Percentiles rank a stretch among this genome's conserved stretches.
Conservation (phyloP, 257 asterid genomes). For the Nicotiana paniculata region DNA sequence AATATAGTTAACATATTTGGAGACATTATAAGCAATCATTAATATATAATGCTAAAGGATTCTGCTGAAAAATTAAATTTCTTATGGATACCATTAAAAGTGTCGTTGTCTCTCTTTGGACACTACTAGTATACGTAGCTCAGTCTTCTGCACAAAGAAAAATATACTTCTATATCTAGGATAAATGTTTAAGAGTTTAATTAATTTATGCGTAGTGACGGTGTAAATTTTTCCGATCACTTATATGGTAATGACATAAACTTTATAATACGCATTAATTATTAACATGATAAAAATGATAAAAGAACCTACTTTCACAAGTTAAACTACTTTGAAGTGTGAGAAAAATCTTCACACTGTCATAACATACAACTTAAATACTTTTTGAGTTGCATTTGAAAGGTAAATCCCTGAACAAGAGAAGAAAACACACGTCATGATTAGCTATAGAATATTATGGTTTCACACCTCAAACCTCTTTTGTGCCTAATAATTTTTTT, state of each 20-base stretch:
- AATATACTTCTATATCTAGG: neutral
- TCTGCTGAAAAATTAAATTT: neutral
- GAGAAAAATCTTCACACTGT: too few species aligned
- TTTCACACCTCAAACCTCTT: neutral
- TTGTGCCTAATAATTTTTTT: neutral
- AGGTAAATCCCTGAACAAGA: neutral
- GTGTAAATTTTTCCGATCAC: too few species aligned
- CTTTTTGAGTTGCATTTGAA: neutral
- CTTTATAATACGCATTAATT: too few species aligned
- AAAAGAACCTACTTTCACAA: too few species aligned
- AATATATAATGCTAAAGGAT: neutral
- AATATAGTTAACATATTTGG: neutral
- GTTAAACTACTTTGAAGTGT: too few species aligned
- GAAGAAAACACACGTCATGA: neutral
- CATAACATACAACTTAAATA: too few species aligned
- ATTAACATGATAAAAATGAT: too few species aligned
- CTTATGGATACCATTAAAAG: neutral
- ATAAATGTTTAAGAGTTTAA: neutral
- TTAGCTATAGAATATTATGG: neutral
- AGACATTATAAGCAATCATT: neutral
- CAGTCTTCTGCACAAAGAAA: too few species aligned
- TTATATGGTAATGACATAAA: too few species aligned
- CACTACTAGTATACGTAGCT: too few species aligned
- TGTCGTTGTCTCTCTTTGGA: neutral
- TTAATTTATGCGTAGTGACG: too few species aligned